Evolutionary conservation across 495 filamentous ascomycete genomes (phyloP), one percentile per base, ranked within the genome.

Genomic region (Sporormia fimetaria): DNA sequence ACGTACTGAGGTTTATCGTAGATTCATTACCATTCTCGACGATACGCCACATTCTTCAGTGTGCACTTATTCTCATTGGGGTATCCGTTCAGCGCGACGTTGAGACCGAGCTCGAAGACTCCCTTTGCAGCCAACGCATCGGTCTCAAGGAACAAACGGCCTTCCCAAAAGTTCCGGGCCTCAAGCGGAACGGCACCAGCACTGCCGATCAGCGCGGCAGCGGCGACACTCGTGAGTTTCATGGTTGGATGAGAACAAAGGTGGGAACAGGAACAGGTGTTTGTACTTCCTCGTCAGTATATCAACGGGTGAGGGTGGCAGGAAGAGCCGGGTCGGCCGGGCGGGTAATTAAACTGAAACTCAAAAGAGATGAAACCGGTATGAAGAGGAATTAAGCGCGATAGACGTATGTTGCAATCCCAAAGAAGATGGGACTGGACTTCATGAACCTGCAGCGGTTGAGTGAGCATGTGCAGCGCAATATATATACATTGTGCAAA

Each of bases 11-110:
- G 16, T 17, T 21, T 36, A 18, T 16, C 14, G 10, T 33, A 9
- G n/a, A 18, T 20, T n/a, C 3, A 42, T 16, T 40, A 61, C 61
- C 61, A 62, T 48, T 64, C 61, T 27, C 46, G 43, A 17, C 61
- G 57, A 12, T 62, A 41, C 6, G 52, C 57, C 0, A 55, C 56
- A 37, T 59, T 61, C 5, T 47, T 27, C 0, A 58, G 44, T 2
- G 44, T 59, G 37, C 57, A 63, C 15, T 45, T 54, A 26, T 43
- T 33, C 1, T 39, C 12, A n/a, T 40, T 45, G 8, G 56, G 56
- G 20, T 51, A 54, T 8, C 42, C 42, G 26, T 58, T 27, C 10
- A 46, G 2, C 0, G 42, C 39, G 11, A 52, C 36, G 32, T 59
- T 47, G 8, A 39, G 11, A 3, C 48, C 50, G 15, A 57, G 45